Conservation (phyloP, 352 stramenopile genomes). For the Phytopythium kandeliae region DNA sequence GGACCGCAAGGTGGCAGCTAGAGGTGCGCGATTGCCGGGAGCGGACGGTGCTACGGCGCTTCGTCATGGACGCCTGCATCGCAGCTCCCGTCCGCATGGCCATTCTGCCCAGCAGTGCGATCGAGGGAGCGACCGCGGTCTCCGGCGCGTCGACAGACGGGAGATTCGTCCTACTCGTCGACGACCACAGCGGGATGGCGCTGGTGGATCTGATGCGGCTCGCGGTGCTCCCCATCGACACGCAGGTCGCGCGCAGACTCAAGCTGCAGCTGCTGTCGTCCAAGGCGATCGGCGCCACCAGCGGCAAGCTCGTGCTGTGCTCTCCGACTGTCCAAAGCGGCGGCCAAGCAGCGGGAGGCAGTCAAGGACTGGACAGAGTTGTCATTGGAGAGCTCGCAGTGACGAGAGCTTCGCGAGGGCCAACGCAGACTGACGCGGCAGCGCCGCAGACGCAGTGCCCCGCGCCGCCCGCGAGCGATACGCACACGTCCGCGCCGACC, state of each 20-base stretch:
- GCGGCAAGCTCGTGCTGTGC: slow-evolving; percentile 4
- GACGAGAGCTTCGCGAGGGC: neutral
- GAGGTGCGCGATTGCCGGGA: slow-evolving; percentile 36
- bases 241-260: slow-evolving; percentile 4
- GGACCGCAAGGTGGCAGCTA: slow-evolving; percentile 14
- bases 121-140: neutral
- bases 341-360: no score
- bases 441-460: no score
- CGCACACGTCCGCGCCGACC: neutral
- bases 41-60: slow-evolving; percentile 15
- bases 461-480: no score
- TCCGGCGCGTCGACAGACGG: slow-evolving; percentile 6
- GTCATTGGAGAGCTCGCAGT: neutral
- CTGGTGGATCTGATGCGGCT: slow-evolving; percentile 17
- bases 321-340: neutral
- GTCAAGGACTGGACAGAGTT: neutral
- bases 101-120: neutral
- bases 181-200: slow-evolving; percentile 16
- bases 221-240: slow-evolving; percentile 14
- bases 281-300: neutral
- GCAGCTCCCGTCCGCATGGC: slow-evolving; percentile 1
- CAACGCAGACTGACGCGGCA: no score
- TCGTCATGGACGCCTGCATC: slow-evolving; percentile 12
- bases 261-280: slow-evolving; percentile 4
- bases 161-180: slow-evolving; percentile 16